These are phyloP conservation scores for Acanthamoeba sp. DNA, from an alignment of 208 protist species.

Conservation along the genomic window DNA sequence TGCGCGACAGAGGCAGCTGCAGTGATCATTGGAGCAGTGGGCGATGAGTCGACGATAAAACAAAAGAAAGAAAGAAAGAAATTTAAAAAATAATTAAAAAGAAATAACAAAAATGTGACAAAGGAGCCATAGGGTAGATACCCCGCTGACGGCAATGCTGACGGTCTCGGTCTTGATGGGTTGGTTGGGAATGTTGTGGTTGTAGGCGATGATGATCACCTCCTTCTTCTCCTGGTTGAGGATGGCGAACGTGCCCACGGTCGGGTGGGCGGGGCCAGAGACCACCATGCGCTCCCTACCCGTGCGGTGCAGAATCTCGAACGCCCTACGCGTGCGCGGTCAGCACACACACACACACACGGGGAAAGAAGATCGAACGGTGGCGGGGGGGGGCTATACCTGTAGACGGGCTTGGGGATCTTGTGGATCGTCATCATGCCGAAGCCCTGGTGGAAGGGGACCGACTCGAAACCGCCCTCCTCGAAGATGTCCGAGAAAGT, in stretches of 20 bases:
- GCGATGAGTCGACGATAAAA: too few relatives aligned
- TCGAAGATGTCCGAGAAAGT: conserved; percentile 72
- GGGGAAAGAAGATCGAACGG: neutral
- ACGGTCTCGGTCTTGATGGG: conserved; percentile 50
- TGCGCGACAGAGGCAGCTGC: too few relatives aligned
- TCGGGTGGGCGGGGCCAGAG: conserved; percentile 67
- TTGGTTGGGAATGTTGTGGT: conserved; percentile 75
- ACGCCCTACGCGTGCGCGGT: conserved; percentile 61
- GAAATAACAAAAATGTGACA: neutral
- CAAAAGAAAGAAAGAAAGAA: too few relatives aligned
- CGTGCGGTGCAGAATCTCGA: conserved; percentile 79
- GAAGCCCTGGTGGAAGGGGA: conserved; percentile 80
- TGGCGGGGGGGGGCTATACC: neutral
- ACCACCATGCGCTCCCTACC: conserved; percentile 47
- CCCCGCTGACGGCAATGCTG: neutral
- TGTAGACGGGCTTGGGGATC: conserved; percentile 79
- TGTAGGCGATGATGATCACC: conserved; percentile 69
- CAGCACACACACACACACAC: neutral
- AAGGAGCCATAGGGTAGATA: neutral
- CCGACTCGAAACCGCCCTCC: conserved; percentile 75
- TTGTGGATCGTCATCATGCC: conserved; percentile 80
- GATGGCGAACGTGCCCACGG: conserved; percentile 64
- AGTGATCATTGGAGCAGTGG: too few relatives aligned
- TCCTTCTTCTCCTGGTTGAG: neutral
- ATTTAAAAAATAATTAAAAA: too few relatives aligned